A percentile compares a stretch with the other conserved stretches of the same genome.
Conservation (phyloP, 1,284 basidiomycete species). For the Puccinia coronata region DNA sequence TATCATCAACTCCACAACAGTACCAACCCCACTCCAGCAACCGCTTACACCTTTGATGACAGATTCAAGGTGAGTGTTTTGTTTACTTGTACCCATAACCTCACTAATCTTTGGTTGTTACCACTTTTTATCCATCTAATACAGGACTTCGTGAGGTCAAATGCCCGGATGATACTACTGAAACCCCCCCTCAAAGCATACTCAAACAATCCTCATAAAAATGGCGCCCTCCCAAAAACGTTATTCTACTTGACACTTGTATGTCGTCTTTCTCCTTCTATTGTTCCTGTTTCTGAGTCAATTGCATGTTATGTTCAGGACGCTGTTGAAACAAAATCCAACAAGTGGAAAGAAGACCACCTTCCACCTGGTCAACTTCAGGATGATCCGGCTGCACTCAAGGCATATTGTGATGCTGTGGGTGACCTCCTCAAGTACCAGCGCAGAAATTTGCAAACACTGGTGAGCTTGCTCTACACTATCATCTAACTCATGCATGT, state of each 20-base stretch:
- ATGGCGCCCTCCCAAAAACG: constrained; percentile 1
- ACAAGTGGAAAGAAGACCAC: neutral
- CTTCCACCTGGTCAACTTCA: neutral
- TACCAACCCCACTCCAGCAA: neutral
- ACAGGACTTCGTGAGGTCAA: neutral
- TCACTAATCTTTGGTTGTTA: neutral
- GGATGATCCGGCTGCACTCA: neutral
- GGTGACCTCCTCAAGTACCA: neutral
- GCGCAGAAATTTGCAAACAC: neutral
- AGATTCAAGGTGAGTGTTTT: neutral
- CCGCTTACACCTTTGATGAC: neutral
- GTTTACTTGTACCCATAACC: neutral
- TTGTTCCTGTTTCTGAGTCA: neutral
- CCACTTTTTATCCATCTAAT: neutral
- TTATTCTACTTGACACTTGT: neutral
- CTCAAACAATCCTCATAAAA: neutral
- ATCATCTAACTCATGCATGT: neutral
- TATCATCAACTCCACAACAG: neutral
- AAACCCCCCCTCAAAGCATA: neutral
- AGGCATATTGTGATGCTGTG: neutral
- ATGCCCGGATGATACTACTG: neutral
- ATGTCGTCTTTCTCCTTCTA: neutral
- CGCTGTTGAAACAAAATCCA: neutral
- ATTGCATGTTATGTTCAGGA: neutral
- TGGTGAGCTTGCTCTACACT: neutral